Conservation (phyloP, 2,329 filamentous ascomycete species). For the Fusarium devonianum region DNA sequence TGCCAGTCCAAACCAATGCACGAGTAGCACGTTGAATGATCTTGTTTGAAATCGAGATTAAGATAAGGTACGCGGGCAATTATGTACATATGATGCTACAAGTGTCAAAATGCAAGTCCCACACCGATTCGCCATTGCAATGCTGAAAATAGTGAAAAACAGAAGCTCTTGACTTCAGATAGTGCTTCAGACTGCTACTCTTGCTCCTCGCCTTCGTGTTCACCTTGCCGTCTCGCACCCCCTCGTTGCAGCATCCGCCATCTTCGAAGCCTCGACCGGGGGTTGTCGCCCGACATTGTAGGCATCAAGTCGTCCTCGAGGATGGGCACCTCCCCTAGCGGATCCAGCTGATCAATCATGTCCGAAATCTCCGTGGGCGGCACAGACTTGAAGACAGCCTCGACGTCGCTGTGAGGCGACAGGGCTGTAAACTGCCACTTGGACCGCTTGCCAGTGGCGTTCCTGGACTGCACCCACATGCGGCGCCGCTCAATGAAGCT, state of each 20-base stretch:
- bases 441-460: slow-evolving; percentile 34
- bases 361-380: slow-evolving; percentile 55
- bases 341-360: slow-evolving; percentile 47
- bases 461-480: slow-evolving; percentile 46
- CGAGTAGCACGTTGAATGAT: too few relatives aligned
- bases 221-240: slow-evolving; percentile 18
- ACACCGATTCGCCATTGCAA: slow-evolving; percentile 26
- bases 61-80: too few relatives aligned
- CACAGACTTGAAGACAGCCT: slow-evolving; percentile 66
- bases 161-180: slow-evolving; percentile 5
- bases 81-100: slow-evolving; percentile 1
- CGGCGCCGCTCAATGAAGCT: slow-evolving; percentile 66
- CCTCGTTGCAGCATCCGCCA: slow-evolving; percentile 35
- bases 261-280: slow-evolving; percentile 31
- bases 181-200: slow-evolving; percentile 21
- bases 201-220: slow-evolving; percentile 24
- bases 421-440: slow-evolving; percentile 56
- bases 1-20: too few relatives aligned
- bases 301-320: slow-evolving; percentile 45
- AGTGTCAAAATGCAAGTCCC: not conserved
- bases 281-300: slow-evolving; percentile 39
- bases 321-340: slow-evolving; percentile 45
- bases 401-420: slow-evolving; percentile 66
- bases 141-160: slow-evolving; percentile 9
- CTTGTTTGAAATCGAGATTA: too few relatives aligned